These are phyloP conservation scores for Cladophialophora psammophila DNA, from an alignment of 2,329 filamentous ascomycete species.

Conservation along the genomic window DNA sequence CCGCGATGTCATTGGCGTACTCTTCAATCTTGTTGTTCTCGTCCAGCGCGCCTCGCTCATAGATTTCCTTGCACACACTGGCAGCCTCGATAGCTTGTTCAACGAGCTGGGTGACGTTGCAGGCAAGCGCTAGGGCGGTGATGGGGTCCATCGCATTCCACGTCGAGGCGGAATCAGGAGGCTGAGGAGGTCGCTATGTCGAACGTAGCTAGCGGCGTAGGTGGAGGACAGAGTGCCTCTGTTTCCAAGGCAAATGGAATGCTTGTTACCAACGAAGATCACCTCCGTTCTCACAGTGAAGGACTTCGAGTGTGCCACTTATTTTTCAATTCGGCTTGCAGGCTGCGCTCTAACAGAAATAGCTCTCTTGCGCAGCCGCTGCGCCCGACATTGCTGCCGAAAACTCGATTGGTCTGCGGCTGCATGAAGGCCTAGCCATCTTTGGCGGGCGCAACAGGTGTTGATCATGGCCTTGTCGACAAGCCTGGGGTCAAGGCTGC, in stretches of 20 bases:
- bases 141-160: conserved; percentile 20
- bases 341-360: not conserved
- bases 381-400: not conserved
- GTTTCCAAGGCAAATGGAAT: not conserved
- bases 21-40: conserved; percentile 26
- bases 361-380: not conserved
- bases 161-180: not conserved
- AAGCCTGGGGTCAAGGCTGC: not conserved
- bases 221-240: no score
- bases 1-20: conserved; percentile 16
- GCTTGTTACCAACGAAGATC: no score
- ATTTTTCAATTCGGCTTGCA: not conserved
- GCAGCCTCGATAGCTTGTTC: conserved; percentile 27
- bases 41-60: conserved; percentile 23
- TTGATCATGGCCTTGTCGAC: not conserved
- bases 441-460: not conserved
- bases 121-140: conserved; percentile 21
- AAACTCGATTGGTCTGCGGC: not conserved
- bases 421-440: not conserved
- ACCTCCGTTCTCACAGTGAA: no score
- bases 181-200: not conserved
- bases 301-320: no score
- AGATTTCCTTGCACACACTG: conserved; percentile 25
- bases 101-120: conserved; percentile 29
- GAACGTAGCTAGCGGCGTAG: no score